Conservation (phyloP, 805 yeast genomes). For the Saccharomycopsis fibuligera region DNA sequence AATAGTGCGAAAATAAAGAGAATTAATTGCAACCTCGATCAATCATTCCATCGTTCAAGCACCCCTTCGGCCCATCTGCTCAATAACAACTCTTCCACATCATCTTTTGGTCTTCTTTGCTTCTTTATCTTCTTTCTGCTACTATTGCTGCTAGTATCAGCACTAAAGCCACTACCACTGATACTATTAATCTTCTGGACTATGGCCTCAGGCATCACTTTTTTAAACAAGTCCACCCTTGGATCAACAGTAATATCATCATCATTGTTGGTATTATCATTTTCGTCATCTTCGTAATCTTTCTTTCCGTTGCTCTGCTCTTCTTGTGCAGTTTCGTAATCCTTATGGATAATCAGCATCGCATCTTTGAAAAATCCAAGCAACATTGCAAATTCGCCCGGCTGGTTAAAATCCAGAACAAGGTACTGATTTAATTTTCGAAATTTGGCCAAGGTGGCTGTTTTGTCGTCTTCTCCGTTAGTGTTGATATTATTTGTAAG, state of each 20-base stretch:
- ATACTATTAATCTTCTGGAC: too few species aligned
- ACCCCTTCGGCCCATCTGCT: conserved; percentile 45
- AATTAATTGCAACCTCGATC: too few species aligned
- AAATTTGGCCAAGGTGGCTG: background rate
- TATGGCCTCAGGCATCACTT: conserved; percentile 6
- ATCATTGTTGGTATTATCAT: too few species aligned
- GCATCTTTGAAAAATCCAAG: background rate
- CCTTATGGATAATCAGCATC: background rate
- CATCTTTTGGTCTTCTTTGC: conserved; percentile 19
- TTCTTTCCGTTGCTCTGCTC: background rate
- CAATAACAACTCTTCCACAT: conserved; percentile 38
- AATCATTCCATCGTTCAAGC: conserved; percentile 22
- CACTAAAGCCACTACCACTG: too few species aligned
- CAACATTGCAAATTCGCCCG: background rate
- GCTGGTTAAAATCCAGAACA: too few species aligned
- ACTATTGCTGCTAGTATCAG: too few species aligned
- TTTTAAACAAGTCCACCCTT: conserved; percentile 7
- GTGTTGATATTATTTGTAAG: too few species aligned
- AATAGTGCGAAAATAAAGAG: too few species aligned
- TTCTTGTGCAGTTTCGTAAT: background rate
- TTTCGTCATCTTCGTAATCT: too few species aligned
- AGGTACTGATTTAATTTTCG: background rate
- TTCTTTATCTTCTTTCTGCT: too few species aligned
- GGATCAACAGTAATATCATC: background rate
- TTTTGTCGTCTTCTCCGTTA: too few species aligned